Evolutionary conservation across 2,329 filamentous ascomycete genomes (phyloP).

Genomic region (Ophiostoma ulmi): DNA sequence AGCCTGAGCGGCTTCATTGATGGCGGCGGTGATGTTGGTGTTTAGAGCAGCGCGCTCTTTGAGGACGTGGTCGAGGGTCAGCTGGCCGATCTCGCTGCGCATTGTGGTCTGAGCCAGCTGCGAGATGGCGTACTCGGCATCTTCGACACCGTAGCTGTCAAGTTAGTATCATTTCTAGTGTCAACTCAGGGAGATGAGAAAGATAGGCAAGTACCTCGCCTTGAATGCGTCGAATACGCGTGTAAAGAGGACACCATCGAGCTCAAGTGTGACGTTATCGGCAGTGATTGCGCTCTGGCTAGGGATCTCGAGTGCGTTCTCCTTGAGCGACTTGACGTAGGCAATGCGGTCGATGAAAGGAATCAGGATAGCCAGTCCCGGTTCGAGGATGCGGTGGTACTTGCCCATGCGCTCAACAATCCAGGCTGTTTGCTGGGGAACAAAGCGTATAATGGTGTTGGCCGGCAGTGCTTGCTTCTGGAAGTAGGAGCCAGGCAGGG

Average conservation of each 20-base stretch:
- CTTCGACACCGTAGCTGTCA: slow-evolving; percentile 87
- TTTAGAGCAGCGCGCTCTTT: slow-evolving; percentile 96
- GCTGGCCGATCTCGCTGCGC: slow-evolving; percentile 95
- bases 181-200: not conserved
- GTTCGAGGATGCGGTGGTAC: slow-evolving; percentile 88
- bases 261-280: slow-evolving; percentile 93
- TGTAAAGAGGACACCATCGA: slow-evolving; percentile 94
- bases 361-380: slow-evolving; percentile 80
- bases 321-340: slow-evolving; percentile 97
- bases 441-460: slow-evolving; percentile 92
- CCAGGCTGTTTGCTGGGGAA: slow-evolving; percentile 99
- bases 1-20: slow-evolving; percentile 94
- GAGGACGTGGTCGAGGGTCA: slow-evolving; percentile 92
- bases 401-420: slow-evolving; percentile 99
- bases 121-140: slow-evolving; percentile 96
- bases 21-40: slow-evolving; percentile 96
- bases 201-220: slow-evolving; percentile 43
- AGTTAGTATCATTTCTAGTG: not conserved
- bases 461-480: slow-evolving; percentile 69
- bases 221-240: slow-evolving; percentile 97
- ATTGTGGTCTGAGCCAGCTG: slow-evolving; percentile 98
- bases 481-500: slow-evolving; percentile 69
- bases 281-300: slow-evolving; percentile 97
- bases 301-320: slow-evolving; percentile 92
- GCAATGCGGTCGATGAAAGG: slow-evolving; percentile 93